A percentile compares a stretch with the other conserved stretches of the same genome.
Conservation (phyloP, 2,329 filamentous ascomycete species). For the Hymenoscyphus albidus region DNA sequence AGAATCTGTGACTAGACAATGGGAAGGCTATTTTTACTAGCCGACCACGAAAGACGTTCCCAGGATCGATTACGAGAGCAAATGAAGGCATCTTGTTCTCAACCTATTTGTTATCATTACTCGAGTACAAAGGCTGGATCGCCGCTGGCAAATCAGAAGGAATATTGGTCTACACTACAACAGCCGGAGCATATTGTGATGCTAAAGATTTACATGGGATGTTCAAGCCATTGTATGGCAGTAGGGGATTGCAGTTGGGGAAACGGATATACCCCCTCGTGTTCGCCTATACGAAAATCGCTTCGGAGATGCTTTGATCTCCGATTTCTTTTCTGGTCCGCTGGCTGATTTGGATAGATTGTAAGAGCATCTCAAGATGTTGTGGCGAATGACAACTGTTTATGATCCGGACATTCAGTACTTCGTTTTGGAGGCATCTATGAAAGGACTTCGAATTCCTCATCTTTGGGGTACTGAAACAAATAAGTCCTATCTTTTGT, state of each 20-base stretch:
- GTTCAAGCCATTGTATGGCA: background rate
- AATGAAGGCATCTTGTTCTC: background rate
- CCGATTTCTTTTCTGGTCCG: background rate
- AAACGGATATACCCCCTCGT: background rate
- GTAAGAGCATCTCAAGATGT: conserved; percentile 4
- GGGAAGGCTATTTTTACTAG: background rate
- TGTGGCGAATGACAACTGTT: conserved; percentile 12
- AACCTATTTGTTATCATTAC: background rate
- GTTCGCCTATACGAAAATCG: background rate
- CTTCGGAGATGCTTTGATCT: background rate
- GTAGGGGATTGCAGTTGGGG: background rate
- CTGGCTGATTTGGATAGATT: background rate
- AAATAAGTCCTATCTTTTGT: background rate
- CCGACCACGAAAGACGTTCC: background rate
- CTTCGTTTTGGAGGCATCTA: background rate
- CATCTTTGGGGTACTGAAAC: background rate
- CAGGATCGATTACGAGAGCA: background rate
- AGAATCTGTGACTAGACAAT: background rate
- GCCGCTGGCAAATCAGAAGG: background rate
- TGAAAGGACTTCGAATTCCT: background rate
- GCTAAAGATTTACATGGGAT: conserved; percentile 3
- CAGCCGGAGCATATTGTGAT: background rate
- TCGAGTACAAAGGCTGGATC: background rate
- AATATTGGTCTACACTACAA: background rate
- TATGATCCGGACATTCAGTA: conserved; percentile 10